Base-by-base conservation (phyloP, 2,329 filamentous ascomycete genomes). In the Diaporthe sp. region DNA sequence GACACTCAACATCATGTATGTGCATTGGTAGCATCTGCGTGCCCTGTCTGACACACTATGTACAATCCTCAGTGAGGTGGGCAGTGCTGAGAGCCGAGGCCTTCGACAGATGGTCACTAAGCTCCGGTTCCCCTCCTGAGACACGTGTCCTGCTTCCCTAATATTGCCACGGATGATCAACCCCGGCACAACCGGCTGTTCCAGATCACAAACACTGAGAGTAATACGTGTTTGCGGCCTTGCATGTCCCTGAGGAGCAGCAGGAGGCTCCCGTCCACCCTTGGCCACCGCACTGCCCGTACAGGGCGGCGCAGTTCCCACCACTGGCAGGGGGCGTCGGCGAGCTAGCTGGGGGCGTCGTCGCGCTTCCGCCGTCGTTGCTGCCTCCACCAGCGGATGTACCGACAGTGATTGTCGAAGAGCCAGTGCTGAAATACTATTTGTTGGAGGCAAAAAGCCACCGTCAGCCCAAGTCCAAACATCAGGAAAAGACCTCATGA, bases 251-350 rank as follows among this genome's bases (percentile, higher is more conserved):
- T 34, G 81, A 81, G 46, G 78, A 73, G 78, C 83, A 84, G 80
- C 83, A 84, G 4, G 77, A 82, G 17, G 83, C 44, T 39, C 83
- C 83, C 12, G 62, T 79, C 80, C 79, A 84, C 39, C 81, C 82
- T 46, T 78, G 74, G 10, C 83, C 83, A 70, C 83, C 83, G 73
- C 83, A 84, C 76, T 84, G 83, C 10, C 79, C 83, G 71, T 79
- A 84, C 31, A 78, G 78, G 5, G 81, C 75, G 34, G 81, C 75
- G 76, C 82, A 84, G 75, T 77, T 34, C 22, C 76, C 77, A 44
- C 72, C 44, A 17, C 70, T 37, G 44, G 55, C 15, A 12, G 77
- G 73, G 4, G 62, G 62, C 12, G 62, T 68, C 10, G 62, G 62
- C 22, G 62, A 68, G 62, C 28, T 37, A 6, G 62, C 62, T 1